phyloP scores from a whole-genome alignment of 495 filamentous ascomycete species.

The Hyaloscypha variabilis region DNA sequence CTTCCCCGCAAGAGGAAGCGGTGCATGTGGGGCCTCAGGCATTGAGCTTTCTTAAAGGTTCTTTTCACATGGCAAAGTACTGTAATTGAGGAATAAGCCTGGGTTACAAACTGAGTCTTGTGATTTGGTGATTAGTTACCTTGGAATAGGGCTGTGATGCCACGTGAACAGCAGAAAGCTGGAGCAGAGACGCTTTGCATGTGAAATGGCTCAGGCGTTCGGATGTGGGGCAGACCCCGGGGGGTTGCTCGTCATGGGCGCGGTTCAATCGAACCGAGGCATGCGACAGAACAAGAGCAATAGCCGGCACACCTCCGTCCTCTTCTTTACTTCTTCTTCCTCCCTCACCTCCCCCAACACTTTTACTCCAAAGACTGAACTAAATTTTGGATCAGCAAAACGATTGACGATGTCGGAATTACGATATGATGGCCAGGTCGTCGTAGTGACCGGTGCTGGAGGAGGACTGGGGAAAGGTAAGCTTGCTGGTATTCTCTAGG shows the following conservation, averaged over 20 bases:
- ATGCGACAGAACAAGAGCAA: constrained; percentile 16
- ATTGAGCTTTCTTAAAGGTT: background rate
- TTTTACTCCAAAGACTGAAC: background rate
- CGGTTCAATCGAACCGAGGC: constrained; percentile 1
- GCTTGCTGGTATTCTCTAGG: no score
- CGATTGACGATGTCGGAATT: constrained; percentile 70
- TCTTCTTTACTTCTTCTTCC: constrained; percentile 16
- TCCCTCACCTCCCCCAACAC: constrained; percentile 9
- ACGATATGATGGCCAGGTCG: constrained; percentile 93
- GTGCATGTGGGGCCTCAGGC: background rate
- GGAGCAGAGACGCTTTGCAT: background rate
- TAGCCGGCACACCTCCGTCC: constrained; percentile 11
- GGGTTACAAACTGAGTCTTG: background rate
- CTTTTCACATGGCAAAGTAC: background rate
- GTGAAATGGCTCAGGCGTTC: background rate
- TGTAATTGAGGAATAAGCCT: background rate
- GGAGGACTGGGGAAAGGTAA: constrained; percentile 72
- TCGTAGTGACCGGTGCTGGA: constrained; percentile 95
- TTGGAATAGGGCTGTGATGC: background rate
- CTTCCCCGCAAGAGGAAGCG: background rate
- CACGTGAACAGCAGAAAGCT: background rate
- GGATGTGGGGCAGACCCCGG: background rate
- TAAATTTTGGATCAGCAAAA: constrained; percentile 11
- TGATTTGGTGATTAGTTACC: background rate
- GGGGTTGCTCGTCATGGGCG: background rate